Conservation (phyloP, 169 alveolate species). For the Besnoitia besnoiti region DNA sequence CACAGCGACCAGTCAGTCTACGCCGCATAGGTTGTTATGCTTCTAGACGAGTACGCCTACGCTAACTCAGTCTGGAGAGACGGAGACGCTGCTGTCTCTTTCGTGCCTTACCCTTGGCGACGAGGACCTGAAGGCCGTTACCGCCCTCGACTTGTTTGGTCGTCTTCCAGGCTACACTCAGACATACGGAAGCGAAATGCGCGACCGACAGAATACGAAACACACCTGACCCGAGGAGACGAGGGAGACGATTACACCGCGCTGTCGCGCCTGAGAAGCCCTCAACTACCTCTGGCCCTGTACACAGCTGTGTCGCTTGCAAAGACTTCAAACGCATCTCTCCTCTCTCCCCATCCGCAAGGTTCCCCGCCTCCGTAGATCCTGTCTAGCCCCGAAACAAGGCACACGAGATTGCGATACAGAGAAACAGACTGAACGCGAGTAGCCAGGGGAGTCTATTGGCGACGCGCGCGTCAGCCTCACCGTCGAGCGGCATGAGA, state of each 20-base stretch:
- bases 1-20: too few relatives aligned
- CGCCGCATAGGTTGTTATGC: background rate
- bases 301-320: too few relatives aligned
- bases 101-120: slow-evolving; percentile 70
- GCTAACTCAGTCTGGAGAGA: background rate
- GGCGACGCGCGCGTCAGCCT: background rate
- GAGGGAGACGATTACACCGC: too few relatives aligned
- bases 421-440: too few relatives aligned
- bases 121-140: slow-evolving; percentile 74
- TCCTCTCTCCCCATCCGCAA: too few relatives aligned
- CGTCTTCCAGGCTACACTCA: slow-evolving; percentile 77
- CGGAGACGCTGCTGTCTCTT: background rate
- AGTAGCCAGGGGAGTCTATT: background rate
- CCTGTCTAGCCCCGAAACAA: too few relatives aligned
- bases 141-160: slow-evolving; percentile 84
- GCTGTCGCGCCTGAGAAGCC: too few relatives aligned
- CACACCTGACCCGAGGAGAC: too few relatives aligned
- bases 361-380: background rate
- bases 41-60: background rate
- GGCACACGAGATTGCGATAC: too few relatives aligned
- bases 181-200: background rate
- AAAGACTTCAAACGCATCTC: too few relatives aligned
- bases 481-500: slow-evolving; percentile 82
- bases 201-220: background rate
- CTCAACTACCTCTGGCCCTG: too few relatives aligned